phyloP scores from a whole-genome alignment of 257 asterid genomes.

The Fraxinus pennsylvanica region DNA sequence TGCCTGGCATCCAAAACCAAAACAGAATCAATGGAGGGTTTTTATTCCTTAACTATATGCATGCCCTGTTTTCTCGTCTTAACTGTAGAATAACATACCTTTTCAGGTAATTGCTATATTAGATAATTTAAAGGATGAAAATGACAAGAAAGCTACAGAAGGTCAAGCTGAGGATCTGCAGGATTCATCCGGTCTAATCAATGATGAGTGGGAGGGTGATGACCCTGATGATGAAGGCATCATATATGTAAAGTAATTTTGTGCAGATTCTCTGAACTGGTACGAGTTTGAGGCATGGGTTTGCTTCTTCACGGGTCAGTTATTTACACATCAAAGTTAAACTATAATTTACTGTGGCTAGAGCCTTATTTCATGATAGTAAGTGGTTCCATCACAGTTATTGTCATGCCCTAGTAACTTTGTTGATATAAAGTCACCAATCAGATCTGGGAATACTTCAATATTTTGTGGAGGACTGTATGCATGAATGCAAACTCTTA shows the following conservation, averaged over 20 bases:
- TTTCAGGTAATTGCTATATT: constrained; percentile 91
- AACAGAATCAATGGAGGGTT: too few relatives aligned
- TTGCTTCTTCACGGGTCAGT: constrained; percentile 38
- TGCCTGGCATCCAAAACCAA: too few relatives aligned
- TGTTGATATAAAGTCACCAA: not conserved
- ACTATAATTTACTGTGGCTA: not conserved
- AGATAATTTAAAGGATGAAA: constrained; percentile 87
- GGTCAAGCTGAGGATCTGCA: constrained; percentile 31
- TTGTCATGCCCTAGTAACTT: not conserved
- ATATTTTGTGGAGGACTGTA: not conserved
- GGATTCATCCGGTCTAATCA: constrained; percentile 43
- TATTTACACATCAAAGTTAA: not conserved
- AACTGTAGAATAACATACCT: not conserved
- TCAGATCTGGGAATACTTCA: not conserved
- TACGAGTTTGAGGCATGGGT: constrained; percentile 13
- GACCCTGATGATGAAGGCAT: constrained; percentile 80
- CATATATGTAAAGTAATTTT: constrained; percentile 70
- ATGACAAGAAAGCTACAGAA: constrained; percentile 33
- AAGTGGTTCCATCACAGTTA: not conserved
- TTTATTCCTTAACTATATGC: too few relatives aligned
- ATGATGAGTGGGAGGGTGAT: constrained; percentile 63
- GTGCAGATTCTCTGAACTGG: constrained; percentile 12
- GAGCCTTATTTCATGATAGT: not conserved
- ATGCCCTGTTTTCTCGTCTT: not conserved
- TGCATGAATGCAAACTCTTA: not conserved